Evolutionary conservation across 352 stramenopile species (phyloP), one percentile per base, ranked within the genome.

Genomic region (Peronospora belbahrii): DNA sequence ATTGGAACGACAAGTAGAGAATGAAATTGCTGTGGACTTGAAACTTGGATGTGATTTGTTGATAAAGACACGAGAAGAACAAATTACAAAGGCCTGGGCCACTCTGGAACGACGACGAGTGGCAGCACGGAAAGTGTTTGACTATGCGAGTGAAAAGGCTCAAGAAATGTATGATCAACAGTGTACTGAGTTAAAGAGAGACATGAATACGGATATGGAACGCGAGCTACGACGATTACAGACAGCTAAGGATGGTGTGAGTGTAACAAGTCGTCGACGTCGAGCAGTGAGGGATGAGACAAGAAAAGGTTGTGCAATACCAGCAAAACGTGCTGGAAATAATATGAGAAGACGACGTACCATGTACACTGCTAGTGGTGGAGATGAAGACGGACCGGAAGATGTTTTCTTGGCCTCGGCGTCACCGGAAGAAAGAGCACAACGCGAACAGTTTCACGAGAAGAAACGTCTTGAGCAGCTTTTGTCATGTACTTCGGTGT

Each of bases 201-300:
- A 71, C 36, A 84, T 84, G 70, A 48, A 59, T 37, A 44, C 49
- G 3, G 74, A 81, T 25, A 60, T 84, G 13, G 40, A 66, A 28
- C 59, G 68, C n/a, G 74, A 86, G 49, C 68, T 86, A 30, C 48
- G 53, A 34, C 59, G 72, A 6, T 58, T 86, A 3, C 53, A 73
- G 48, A 77, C 64, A 20, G 63, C 74, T 19, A 74, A 78, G 35
- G 71, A 83, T 24, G 74, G 69, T 14, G 74, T 86, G 19, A 80
- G 71, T 10, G 71, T 86, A 19, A 84, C 74, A 50, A 78, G 74
- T 59, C 65, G 74, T 17, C 67, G 74, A 6, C 69, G 74, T 4
- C 55, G 62, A 31, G 54, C 52, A 3, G 50, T 62, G 20, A 52
- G 47, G 27, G 60, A 63, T 33, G 52, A 61, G n/a, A 54, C 37